Evolutionary conservation across 331 rosid species (phyloP), one percentile per base, ranked within the genome.

Genomic region (Quercus phellos): DNA sequence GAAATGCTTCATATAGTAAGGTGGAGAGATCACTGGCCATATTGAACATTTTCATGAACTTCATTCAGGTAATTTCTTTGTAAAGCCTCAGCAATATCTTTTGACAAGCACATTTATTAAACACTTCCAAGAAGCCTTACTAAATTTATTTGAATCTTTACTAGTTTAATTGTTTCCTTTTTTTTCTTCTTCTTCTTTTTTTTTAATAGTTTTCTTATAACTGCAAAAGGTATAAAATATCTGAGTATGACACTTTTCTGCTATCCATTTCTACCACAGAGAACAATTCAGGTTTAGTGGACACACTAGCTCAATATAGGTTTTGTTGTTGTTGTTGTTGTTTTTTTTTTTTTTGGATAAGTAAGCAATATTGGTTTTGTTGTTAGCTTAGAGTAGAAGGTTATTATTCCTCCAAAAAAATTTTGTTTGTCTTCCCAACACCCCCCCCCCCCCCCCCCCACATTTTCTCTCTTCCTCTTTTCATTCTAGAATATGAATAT

Each of bases 11-110:
- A 13, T 90, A 88, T 68, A 83, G 77, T 87, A 94, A 91, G 85
- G 82, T 84, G 76, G 89, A 81, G 81, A 91, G 94, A 82, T 94
- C 93, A 35, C 81, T 92, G 94, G 96, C 98, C 51, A 75, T 91
- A 68, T 84, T 94, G 83, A 84, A 87, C 77, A 87, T 85, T 81
- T 92, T 90, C 78, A 66, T 94, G 66, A 85, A 86, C 83, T 94
- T 94, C 86, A 90, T 92, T 83, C 89, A 89, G 98, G 97, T 90
- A 81, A 73, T 21, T 51, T 32, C 79, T 63, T 42, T 42, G 34
- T 64, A 17, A 35, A 77, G 16, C 17, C 32, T 74, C 67, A 16
- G 74, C 34, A 77, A 71, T 71, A 55, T 72, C 24, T 29, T 59
- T 30, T 22, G 60, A 60, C 60, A 21, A 50, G 51, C 34, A 54